Base-by-base conservation (phyloP, 768 basidiomycete genomes). In the Exsudoporus frostii region DNA sequence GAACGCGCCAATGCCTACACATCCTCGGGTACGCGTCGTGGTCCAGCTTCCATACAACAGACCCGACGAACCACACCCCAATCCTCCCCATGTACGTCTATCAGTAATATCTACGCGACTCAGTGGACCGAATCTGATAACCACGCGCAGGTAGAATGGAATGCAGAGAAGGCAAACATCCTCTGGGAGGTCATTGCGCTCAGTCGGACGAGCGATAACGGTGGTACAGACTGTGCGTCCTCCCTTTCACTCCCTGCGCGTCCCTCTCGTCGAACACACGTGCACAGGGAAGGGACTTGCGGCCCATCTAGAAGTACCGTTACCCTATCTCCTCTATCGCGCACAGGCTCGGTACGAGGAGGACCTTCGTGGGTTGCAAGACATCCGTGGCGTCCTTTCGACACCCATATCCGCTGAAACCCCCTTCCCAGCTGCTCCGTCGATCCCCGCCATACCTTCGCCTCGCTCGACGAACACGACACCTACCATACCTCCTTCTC, bases 121-220 rank as follows among this genome's bases (percentile, higher is more conserved):
- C 50, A 29, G 39, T 39, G 40, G 60, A 52, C 44, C 57, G 37
- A 44, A 45, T 50, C 38, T 9, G 50, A 54, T 56, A 48, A 54
- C 53, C 50, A 17, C 25, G 34, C 46, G 33, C 62, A 92, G 90
- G 85, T 93, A 67, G 85, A 88, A 74, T 93, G 91, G 91, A 89
- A 80, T 39, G 59, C 80, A 8, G 88, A 92, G 53, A 93, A 92
- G 67, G 91, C 92, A 41, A 85, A 86, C 56, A 81, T 90, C 7
- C 74, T 93, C 8, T 93, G 91, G 91, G 89, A 90, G 68, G 87
- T 89, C 40, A 91, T 93, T 56, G 85, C 90, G 48, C 79, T 82
- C 60, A 89, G 88, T 32, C 79, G 89, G 50, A 79, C 84, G 6
- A 81, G 79, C 27, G 88, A 90, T 56, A 84, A 83, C 48, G 80